These are phyloP conservation scores for Globisporangium camurandrum DNA, from an alignment of 352 stramenopile species.

Conservation along the genomic window DNA sequence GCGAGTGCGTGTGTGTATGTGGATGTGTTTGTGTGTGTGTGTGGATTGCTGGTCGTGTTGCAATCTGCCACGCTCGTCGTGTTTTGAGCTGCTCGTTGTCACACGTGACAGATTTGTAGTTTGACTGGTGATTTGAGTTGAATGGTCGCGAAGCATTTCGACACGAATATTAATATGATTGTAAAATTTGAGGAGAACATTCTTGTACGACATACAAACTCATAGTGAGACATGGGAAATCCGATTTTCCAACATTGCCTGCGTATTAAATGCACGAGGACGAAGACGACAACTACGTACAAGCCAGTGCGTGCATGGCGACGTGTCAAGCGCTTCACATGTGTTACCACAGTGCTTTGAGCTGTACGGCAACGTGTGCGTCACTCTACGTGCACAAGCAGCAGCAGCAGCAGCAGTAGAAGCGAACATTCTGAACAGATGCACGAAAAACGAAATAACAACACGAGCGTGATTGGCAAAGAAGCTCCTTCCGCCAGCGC, in stretches of 20 bases:
- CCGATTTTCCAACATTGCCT: not conserved
- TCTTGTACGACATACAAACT: not conserved
- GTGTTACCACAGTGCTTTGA: not conserved
- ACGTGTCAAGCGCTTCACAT: too few species aligned
- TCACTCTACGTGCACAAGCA: not conserved
- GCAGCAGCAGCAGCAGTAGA: not conserved
- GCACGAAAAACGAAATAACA: not conserved
- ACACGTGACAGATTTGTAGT: constrained; percentile 10
- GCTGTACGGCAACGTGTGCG: too few species aligned
- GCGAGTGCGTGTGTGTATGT: not conserved
- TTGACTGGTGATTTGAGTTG: too few species aligned
- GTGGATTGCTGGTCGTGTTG: too few species aligned
- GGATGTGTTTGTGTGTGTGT: not conserved
- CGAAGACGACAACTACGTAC: too few species aligned
- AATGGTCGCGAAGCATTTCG: too few species aligned
- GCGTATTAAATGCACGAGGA: not conserved
- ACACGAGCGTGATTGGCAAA: constrained; percentile 16
- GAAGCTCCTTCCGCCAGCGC: constrained; percentile 16
- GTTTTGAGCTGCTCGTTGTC: not conserved
- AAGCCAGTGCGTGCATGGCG: too few species aligned
- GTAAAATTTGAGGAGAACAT: too few species aligned
- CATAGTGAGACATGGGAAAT: not conserved
- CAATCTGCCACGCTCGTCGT: constrained; percentile 2
- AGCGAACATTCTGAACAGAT: not conserved
- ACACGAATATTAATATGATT: too few species aligned